phyloP scores from a whole-genome alignment of 495 filamentous ascomycete genomes.

The Astrocystis sublimbata region DNA sequence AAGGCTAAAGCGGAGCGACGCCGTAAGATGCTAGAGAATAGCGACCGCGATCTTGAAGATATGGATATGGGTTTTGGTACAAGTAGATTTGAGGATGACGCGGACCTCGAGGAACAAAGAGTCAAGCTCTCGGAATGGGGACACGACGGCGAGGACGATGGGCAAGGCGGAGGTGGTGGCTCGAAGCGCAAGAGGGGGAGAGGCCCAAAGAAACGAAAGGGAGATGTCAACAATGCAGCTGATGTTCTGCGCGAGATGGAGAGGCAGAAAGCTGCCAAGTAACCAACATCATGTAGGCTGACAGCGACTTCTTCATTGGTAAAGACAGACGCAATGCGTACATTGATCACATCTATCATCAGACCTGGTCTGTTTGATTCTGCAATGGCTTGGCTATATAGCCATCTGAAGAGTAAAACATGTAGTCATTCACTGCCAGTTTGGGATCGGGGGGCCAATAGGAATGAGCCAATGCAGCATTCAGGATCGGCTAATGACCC shows the following conservation, averaged over 20 bases:
- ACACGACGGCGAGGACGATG: conserved; percentile 55
- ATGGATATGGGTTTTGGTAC: conserved; percentile 93
- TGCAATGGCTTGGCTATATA: not conserved
- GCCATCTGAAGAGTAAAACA: not conserved
- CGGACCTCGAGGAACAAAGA: conserved; percentile 61
- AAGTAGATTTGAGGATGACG: conserved; percentile 77
- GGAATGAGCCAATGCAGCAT: conserved; percentile 1
- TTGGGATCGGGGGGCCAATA: conserved; percentile 1
- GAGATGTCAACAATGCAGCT: conserved; percentile 74
- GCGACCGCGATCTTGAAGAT: conserved; percentile 84
- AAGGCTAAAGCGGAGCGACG: conserved; percentile 62
- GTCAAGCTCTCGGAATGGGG: conserved; percentile 70
- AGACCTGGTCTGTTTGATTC: not conserved
- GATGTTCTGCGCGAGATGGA: conserved; percentile 84
- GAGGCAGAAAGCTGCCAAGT: conserved; percentile 46
- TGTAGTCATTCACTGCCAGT: not conserved
- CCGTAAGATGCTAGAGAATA: conserved; percentile 71
- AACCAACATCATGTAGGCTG: not conserved
- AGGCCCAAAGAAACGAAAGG: conserved; percentile 83
- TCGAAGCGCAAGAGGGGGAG: conserved; percentile 76
- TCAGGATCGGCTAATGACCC: not conserved
- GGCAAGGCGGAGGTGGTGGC: conserved; percentile 45
- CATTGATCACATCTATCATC: not conserved
- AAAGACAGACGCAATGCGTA: not conserved
- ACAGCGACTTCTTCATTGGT: too few species aligned